phyloP scores from a whole-genome alignment of 257 asterid genomes.

The Asclepias syriaca region DNA sequence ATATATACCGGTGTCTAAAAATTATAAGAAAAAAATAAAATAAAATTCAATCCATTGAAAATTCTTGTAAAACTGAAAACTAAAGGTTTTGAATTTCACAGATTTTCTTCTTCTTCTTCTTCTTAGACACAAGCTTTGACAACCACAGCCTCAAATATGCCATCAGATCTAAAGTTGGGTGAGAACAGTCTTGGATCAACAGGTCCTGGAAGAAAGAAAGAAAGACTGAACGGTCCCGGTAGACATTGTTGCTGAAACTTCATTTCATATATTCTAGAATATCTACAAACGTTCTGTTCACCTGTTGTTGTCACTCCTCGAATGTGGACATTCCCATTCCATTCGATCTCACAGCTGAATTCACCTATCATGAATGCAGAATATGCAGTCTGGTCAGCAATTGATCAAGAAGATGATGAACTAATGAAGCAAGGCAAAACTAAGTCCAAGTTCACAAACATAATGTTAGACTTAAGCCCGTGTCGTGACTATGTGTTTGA shows the following conservation, averaged over 20 bases:
- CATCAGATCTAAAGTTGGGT: conserved; percentile 64
- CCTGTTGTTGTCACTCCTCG: conserved; percentile 74
- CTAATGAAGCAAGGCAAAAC: background rate
- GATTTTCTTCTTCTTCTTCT: too few species aligned
- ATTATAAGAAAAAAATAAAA: too few species aligned
- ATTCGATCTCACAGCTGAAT: conserved; percentile 55
- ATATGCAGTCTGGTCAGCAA: background rate
- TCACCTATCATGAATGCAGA: conserved; percentile 40
- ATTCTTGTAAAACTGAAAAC: too few species aligned
- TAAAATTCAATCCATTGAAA: too few species aligned
- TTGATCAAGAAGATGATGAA: background rate
- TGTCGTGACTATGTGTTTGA: too few species aligned
- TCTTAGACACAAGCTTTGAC: conserved; percentile 25
- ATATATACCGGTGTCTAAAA: too few species aligned
- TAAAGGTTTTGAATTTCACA: too few species aligned
- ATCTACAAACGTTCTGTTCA: conserved; percentile 36
- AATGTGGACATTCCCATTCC: conserved; percentile 56
- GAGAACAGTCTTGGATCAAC: conserved; percentile 69
- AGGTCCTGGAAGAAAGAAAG: conserved; percentile 74
- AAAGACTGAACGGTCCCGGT: conserved; percentile 73
- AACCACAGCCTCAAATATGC: conserved; percentile 73
- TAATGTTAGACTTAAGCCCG: too few species aligned
- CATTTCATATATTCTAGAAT: conserved; percentile 61
- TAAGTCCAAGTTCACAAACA: background rate
- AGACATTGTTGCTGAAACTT: conserved; percentile 70